These are phyloP conservation scores for Phragmites australis DNA, from an alignment of 176 grass and related monocot species.

Conservation along the genomic window DNA sequence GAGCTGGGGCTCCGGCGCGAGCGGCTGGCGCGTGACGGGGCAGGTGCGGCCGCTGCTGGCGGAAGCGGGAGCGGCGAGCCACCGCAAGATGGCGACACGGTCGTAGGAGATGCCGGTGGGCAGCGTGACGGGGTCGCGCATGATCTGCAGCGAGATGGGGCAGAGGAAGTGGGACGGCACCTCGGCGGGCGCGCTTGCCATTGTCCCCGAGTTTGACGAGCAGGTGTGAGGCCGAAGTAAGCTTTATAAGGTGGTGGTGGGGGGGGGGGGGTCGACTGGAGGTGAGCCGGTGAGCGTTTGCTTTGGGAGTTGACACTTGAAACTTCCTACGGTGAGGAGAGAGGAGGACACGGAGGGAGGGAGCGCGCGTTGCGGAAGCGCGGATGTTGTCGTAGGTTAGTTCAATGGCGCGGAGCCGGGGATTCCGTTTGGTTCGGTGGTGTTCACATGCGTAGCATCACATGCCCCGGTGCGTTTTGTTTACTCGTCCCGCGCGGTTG, in stretches of 20 bases:
- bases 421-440: neutral
- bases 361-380: constrained; percentile 22
- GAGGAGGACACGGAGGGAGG: neutral
- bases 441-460: constrained; percentile 44
- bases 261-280: neutral
- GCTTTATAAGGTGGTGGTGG: constrained; percentile 30
- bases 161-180: constrained; percentile 89
- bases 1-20: constrained; percentile 49
- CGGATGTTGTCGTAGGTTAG: constrained; percentile 20
- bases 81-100: constrained; percentile 71
- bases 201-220: constrained; percentile 22
- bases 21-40: constrained; percentile 66
- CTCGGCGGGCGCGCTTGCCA: constrained; percentile 45
- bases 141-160: constrained; percentile 91
- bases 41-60: constrained; percentile 38
- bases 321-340: neutral
- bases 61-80: constrained; percentile 40
- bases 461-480: constrained; percentile 29
- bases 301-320: constrained; percentile 1
- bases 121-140: constrained; percentile 88
- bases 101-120: constrained; percentile 88
- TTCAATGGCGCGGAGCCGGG: constrained; percentile 30
- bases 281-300: neutral
- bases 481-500: constrained; percentile 16
- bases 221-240: constrained; percentile 3